A percentile compares a stretch with the other conserved stretches of the same genome.
Conservation (phyloP, 2,329 filamentous ascomycete species). For the Cytospora chrysosperma region DNA sequence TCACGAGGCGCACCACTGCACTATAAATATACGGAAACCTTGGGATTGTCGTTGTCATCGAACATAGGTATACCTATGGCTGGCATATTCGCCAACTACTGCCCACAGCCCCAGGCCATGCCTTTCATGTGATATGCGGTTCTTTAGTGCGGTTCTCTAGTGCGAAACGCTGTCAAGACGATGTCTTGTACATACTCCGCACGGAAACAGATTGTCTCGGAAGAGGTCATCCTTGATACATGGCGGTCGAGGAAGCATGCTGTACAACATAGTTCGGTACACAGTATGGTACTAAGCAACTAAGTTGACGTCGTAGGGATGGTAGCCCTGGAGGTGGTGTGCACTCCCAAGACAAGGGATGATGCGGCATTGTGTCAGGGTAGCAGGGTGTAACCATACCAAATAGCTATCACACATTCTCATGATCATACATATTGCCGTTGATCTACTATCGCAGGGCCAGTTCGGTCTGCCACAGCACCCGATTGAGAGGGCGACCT, state of each 20-base stretch:
- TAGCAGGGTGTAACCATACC: background rate
- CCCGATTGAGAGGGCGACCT: background rate
- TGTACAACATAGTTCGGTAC: constrained; percentile 11
- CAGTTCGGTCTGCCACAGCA: constrained; percentile 1
- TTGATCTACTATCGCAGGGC: constrained; percentile 14
- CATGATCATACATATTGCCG: constrained; percentile 17
- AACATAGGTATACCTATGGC: background rate
- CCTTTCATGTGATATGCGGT: background rate
- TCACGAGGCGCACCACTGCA: background rate
- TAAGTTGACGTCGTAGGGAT: constrained; percentile 3
- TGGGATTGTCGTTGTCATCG: too few relatives aligned
- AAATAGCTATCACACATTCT: constrained; percentile 1
- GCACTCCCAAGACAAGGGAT: constrained; percentile 11
- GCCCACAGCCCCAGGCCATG: background rate
- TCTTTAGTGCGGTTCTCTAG: background rate
- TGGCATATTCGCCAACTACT: background rate
- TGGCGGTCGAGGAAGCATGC: constrained; percentile 1
- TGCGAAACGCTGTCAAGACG: background rate
- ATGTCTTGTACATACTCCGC: background rate
- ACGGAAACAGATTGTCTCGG: background rate
- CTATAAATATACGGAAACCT: background rate
- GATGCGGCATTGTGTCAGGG: constrained; percentile 15
- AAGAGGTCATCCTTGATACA: background rate
- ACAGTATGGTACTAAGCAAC: constrained; percentile 2
- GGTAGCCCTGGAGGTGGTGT: constrained; percentile 12